Conservation (phyloP, 768 basidiomycete genomes). For the Boletus rufocinnamomeus region DNA sequence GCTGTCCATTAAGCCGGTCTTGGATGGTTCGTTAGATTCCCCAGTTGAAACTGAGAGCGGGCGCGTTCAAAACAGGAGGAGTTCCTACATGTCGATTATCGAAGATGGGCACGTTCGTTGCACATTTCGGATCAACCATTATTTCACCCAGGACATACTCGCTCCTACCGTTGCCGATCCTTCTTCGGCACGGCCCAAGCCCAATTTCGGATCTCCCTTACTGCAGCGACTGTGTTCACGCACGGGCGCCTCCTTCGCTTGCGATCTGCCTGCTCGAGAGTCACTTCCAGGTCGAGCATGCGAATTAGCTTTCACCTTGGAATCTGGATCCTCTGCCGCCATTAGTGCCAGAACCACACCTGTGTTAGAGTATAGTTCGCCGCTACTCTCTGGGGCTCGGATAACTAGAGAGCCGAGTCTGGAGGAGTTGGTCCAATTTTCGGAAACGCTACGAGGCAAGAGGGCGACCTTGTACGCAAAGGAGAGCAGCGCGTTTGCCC, state of each 20-base stretch:
- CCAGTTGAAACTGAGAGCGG: slow-evolving; percentile 27
- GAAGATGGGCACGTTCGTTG: slow-evolving; percentile 50
- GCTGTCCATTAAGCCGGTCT: slow-evolving; percentile 52
- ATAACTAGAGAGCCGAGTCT: slow-evolving; percentile 74
- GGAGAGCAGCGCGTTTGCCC: slow-evolving; percentile 86
- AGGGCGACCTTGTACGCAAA: slow-evolving; percentile 83
- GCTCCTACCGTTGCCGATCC: slow-evolving; percentile 14
- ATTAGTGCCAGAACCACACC: slow-evolving; percentile 42
- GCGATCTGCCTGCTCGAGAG: slow-evolving; percentile 45
- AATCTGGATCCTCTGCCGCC: slow-evolving; percentile 53
- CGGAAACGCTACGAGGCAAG: slow-evolving; percentile 80
- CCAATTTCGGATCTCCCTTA: slow-evolving; percentile 52
- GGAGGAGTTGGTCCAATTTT: slow-evolving; percentile 75
- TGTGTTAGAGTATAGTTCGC: slow-evolving; percentile 48
- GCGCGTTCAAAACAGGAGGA: slow-evolving; percentile 26
- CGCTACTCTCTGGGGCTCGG: slow-evolving; percentile 49
- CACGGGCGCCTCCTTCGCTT: slow-evolving; percentile 48
- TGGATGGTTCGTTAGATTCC: slow-evolving; percentile 28
- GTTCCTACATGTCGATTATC: slow-evolving; percentile 27
- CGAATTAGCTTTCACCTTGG: slow-evolving; percentile 65
- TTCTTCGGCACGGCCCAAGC: slow-evolving; percentile 32
- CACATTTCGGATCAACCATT: slow-evolving; percentile 58
- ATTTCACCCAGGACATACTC: slow-evolving; percentile 32
- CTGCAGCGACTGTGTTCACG: slow-evolving; percentile 62
- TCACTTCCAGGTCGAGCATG: slow-evolving; percentile 54